Conservation (phyloP, 805 yeast genomes). For the Ogataea wickerhamii region DNA sequence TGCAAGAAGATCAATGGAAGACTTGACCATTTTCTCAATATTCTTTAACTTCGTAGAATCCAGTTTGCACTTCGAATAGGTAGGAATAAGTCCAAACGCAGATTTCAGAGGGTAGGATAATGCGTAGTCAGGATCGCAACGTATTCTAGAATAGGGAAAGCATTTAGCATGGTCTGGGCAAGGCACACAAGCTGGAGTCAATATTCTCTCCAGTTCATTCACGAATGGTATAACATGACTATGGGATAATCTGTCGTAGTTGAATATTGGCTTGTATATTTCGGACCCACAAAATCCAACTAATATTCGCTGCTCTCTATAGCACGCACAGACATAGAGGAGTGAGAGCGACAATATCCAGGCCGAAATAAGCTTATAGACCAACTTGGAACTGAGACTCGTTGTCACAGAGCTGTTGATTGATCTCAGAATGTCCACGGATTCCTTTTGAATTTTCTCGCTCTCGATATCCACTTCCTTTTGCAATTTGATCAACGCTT, state of each 20-base stretch:
- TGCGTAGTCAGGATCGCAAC: slow-evolving; percentile 71
- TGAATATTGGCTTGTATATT: slow-evolving; percentile 37
- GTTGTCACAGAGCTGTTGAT: slow-evolving; percentile 8
- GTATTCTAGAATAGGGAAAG: slow-evolving; percentile 53
- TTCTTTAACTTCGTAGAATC: slow-evolving; percentile 73
- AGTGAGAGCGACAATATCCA: slow-evolving; percentile 15
- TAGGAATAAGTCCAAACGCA: slow-evolving; percentile 56
- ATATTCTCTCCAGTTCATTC: slow-evolving; percentile 38
- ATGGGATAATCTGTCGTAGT: slow-evolving; percentile 9
- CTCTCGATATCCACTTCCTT: slow-evolving; percentile 23
- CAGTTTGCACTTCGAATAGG: slow-evolving; percentile 65
- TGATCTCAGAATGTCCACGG: slow-evolving; percentile 17
- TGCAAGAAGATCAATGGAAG: slow-evolving; percentile 63
- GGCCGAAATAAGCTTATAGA: slow-evolving; percentile 9
- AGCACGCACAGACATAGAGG: slow-evolving; percentile 16
- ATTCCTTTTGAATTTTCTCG: slow-evolving; percentile 23
- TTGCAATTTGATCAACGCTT: slow-evolving; percentile 19
- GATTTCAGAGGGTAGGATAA: slow-evolving; percentile 51
- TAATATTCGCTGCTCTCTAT: slow-evolving; percentile 54
- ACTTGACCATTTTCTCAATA: slow-evolving; percentile 61
- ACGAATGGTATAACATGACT: slow-evolving; percentile 25
- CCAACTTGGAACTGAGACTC: slow-evolving; percentile 3
- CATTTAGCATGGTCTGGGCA: slow-evolving; percentile 87
- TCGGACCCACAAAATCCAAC: slow-evolving; percentile 79
- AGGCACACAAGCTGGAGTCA: slow-evolving; percentile 64